Percentiles rank a stretch among this genome's conserved stretches.
Conservation (phyloP, 2,329 filamentous ascomycete species). For the Parascedosporium putredinis region DNA sequence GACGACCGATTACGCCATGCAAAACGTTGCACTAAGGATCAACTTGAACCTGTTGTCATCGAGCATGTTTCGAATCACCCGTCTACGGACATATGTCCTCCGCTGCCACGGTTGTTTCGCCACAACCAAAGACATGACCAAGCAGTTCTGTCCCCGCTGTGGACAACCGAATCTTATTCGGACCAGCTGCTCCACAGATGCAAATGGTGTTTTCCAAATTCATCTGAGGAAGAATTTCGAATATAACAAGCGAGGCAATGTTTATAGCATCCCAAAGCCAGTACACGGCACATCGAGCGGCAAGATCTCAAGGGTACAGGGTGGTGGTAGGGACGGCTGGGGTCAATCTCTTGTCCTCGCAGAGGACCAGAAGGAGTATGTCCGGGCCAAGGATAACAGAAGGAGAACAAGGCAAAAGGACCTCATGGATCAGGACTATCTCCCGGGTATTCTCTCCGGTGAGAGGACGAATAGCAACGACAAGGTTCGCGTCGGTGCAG, state of each 20-base stretch:
- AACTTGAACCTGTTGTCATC: constrained; percentile 83
- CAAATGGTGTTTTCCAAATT: constrained; percentile 68
- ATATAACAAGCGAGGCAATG: constrained; percentile 87
- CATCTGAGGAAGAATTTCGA: constrained; percentile 93
- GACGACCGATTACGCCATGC: constrained; percentile 95
- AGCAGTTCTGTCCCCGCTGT: constrained; percentile 88
- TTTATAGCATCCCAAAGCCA: constrained; percentile 88
- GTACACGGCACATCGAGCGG: constrained; percentile 71
- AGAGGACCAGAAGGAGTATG: constrained; percentile 94
- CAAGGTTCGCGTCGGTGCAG: constrained; percentile 71
- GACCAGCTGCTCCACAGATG: constrained; percentile 74
- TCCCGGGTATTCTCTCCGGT: constrained; percentile 76
- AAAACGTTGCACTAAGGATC: constrained; percentile 90
- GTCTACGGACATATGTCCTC: constrained; percentile 79
- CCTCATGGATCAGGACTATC: constrained; percentile 89
- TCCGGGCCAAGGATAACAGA: constrained; percentile 51
- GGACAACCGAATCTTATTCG: constrained; percentile 79
- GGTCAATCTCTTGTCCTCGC: constrained; percentile 73
- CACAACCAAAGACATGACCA: constrained; percentile 69
- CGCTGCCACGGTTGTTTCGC: constrained; percentile 92
- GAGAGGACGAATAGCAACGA: constrained; percentile 55
- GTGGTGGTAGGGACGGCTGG: constrained; percentile 80
- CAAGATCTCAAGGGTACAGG: constrained; percentile 52
- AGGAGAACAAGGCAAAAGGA: constrained; percentile 62
- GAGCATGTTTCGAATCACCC: constrained; percentile 66